Evolutionary conservation across 1,139 yeast genomes (phyloP), one percentile per base, ranked within the genome.

Genomic region (Williopsis jadinii): DNA sequence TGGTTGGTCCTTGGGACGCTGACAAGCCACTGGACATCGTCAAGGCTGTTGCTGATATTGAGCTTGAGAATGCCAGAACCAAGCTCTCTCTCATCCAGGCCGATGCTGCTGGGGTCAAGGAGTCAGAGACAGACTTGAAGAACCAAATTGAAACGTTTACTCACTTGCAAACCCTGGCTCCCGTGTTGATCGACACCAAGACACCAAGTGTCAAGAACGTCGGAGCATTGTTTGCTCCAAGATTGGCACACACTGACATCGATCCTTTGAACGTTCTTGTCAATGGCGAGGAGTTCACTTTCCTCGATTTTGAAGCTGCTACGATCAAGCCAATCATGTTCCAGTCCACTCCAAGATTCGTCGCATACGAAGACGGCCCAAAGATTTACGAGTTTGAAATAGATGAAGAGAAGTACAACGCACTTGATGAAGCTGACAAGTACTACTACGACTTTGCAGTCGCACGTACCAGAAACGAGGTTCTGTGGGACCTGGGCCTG

Each of bases 381-480:
- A 87, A 87, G 63, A 73, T 90, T 44, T 88, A 80, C 67, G 73
- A 83, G 56, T 66, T 81, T 53, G 73, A 76, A 45, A 79, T 82
- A 46, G 95, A 88, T 48, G 72, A 87, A 45, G 87, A 84, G 35
- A 81, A 77, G 39, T 88, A 69, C 60, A 77, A 76, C 9, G 67
- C 73, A 45, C 65, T 88, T 63, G 76, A 77, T 40, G 94, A 82
- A 30, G 66, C 75, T 35, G 95, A 86, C 51, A 77, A 84, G 63
- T 81, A 77, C 51, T 90, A 88, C 58, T 85, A 84, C 55, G 81
- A 81, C 56, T 88, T 84, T 63, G 85, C 88, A 80, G 80, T 83
- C 59, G 81, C 80, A 53, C 80, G 90, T 62, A 88, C 97, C 8
- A 82, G 96, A 70, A 87, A 88, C 60, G 95, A 90, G 64, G 80